Evolutionary conservation across 352 stramenopile genomes (phyloP).

Genomic region (Globisporangium lucens): DNA sequence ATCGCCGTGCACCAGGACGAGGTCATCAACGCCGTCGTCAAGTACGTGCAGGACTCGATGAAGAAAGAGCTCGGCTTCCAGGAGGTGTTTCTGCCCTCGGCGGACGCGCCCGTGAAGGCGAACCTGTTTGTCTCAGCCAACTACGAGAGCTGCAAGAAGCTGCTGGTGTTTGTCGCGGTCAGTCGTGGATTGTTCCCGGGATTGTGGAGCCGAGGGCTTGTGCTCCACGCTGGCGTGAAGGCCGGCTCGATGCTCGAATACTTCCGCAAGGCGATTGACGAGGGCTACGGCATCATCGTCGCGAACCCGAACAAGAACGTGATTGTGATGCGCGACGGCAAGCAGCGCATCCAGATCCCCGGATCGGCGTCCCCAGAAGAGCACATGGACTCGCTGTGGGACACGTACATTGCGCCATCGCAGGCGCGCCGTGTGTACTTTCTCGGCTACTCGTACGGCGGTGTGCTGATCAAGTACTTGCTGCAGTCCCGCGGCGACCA

Average conservation of each 20-base stretch:
- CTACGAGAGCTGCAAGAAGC: conserved; percentile 76
- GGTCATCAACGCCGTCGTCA: conserved; percentile 84
- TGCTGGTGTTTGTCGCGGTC: conserved; percentile 85
- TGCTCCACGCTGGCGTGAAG: conserved; percentile 85
- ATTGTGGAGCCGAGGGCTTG: conserved; percentile 80
- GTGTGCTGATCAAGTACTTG: conserved; percentile 87
- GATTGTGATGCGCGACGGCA: conserved; percentile 75
- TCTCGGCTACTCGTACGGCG: conserved; percentile 85
- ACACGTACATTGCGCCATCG: conserved; percentile 66
- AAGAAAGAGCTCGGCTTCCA: conserved; percentile 69
- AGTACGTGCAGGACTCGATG: conserved; percentile 88
- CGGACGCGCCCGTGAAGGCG: conserved; percentile 70
- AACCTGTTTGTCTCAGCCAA: conserved; percentile 85
- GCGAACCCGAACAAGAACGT: conserved; percentile 90
- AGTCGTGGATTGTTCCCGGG: conserved; percentile 78
- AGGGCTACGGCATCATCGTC: conserved; percentile 86
- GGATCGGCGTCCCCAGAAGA: conserved; percentile 81
- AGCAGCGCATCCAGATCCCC: conserved; percentile 80
- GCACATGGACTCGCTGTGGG: conserved; percentile 89
- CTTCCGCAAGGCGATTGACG: conserved; percentile 83
- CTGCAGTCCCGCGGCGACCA: conserved; percentile 83
- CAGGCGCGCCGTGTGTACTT: conserved; percentile 78
- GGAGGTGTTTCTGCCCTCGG: conserved; percentile 69
- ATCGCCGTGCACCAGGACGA: conserved; percentile 87
- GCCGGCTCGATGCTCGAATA: conserved; percentile 88